phyloP scores from a whole-genome alignment of 495 filamentous ascomycete species.

The Lophiotrema nucula region DNA sequence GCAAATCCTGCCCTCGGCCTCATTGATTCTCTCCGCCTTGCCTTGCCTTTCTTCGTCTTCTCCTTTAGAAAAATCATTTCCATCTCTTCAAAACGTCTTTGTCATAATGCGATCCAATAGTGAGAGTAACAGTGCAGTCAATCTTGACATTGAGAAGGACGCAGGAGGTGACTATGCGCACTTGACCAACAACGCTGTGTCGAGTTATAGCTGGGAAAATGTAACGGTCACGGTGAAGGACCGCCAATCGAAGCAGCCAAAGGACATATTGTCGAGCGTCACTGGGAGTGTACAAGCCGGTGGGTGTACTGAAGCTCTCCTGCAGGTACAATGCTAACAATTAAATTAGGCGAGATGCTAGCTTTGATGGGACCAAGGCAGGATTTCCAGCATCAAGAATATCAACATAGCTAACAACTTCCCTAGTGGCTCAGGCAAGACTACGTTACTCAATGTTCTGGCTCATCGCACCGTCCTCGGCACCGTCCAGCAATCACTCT shows the following conservation, averaged over 20 bases:
- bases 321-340: background rate
- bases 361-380: slow-evolving; percentile 72
- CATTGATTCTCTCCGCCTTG: too few relatives aligned
- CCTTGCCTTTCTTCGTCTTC: too few relatives aligned
- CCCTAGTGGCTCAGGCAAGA: slow-evolving; percentile 66
- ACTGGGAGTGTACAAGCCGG: slow-evolving; percentile 53
- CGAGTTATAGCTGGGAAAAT: slow-evolving; percentile 59
- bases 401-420: background rate
- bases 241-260: slow-evolving; percentile 58
- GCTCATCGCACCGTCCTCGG: slow-evolving; percentile 57
- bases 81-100: too few relatives aligned
- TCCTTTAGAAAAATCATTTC: too few relatives aligned
- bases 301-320: background rate
- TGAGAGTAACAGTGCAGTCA: background rate
- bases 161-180: slow-evolving; percentile 39
- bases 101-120: too few relatives aligned
- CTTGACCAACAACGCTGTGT: slow-evolving; percentile 41
- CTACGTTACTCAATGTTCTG: slow-evolving; percentile 72
- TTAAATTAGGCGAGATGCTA: slow-evolving; percentile 59
- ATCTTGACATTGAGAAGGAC: slow-evolving; percentile 40
- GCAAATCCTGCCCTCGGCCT: too few relatives aligned
- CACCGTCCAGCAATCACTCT: slow-evolving; percentile 49
- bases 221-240: slow-evolving; percentile 70
- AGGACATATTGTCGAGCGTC: slow-evolving; percentile 53
- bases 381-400: background rate